Conservation (phyloP, 2,329 filamentous ascomycete genomes). For the Calonectria hongkongensis region DNA sequence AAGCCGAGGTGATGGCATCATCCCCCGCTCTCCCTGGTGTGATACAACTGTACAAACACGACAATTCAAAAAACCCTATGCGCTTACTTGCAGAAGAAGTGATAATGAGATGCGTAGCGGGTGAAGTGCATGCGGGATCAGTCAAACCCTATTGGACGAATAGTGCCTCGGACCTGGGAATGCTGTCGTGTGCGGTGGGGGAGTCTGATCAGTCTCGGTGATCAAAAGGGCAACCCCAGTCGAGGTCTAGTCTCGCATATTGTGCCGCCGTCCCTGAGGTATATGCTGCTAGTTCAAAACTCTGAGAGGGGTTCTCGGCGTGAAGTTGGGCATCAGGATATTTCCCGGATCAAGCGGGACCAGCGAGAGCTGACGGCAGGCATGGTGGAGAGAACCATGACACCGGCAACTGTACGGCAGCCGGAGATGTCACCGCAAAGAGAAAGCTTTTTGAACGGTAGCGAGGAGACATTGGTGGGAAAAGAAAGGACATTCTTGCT, state of each 20-base stretch:
- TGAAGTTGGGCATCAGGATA: constrained; percentile 8
- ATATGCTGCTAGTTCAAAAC: constrained; percentile 8
- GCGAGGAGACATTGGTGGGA: constrained; percentile 12
- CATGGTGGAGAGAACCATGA: not conserved
- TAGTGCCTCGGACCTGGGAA: constrained; percentile 19
- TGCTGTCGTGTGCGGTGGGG: constrained; percentile 11
- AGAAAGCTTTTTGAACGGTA: constrained; percentile 1
- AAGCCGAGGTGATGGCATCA: constrained; percentile 29
- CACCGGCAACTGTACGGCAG: not conserved
- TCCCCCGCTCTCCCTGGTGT: constrained; percentile 38
- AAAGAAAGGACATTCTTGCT: constrained; percentile 2
- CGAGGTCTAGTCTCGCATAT: not conserved
- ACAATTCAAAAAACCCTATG: constrained; percentile 14
- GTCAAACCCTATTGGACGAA: not conserved
- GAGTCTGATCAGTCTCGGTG: not conserved
- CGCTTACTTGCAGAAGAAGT: constrained; percentile 8
- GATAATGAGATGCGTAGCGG: constrained; percentile 13
- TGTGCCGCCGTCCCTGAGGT: not conserved
- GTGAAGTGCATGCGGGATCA: constrained; percentile 8
- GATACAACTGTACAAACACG: constrained; percentile 52
- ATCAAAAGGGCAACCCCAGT: not conserved
- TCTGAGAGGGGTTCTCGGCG: not conserved
- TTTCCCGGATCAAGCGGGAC: constrained; percentile 16
- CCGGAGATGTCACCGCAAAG: constrained; percentile 32
- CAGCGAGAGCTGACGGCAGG: not conserved